Conservation (phyloP, 2,329 filamentous ascomycete genomes). For the Phaeosphaeriaceae sp. region DNA sequence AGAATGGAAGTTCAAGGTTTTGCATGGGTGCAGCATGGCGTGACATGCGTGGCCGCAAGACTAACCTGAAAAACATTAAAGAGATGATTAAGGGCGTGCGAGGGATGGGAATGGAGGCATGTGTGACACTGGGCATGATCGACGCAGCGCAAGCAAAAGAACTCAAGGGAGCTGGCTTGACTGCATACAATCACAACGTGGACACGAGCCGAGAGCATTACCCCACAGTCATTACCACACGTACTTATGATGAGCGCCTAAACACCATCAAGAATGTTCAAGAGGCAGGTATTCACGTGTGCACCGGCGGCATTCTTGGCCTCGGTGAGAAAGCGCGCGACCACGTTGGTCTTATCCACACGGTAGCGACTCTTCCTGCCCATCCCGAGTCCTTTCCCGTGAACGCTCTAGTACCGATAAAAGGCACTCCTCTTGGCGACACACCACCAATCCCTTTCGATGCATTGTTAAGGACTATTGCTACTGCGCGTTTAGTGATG, state of each 20-base stretch:
- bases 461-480: constrained; percentile 80
- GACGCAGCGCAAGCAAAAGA: constrained; percentile 81
- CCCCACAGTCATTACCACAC: constrained; percentile 83
- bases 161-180: constrained; percentile 83
- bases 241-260: constrained; percentile 86
- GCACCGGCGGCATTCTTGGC: constrained; percentile 87
- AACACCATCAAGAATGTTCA: constrained; percentile 81
- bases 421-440: constrained; percentile 85
- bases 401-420: constrained; percentile 89
- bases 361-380: constrained; percentile 78
- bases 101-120: constrained; percentile 85
- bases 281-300: constrained; percentile 87
- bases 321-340: constrained; percentile 81
- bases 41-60: constrained; percentile 91
- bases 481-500: constrained; percentile 83
- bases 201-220: constrained; percentile 92
- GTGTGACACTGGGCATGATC: constrained; percentile 95
- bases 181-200: constrained; percentile 94
- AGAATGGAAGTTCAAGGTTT: constrained; percentile 87
- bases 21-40: constrained; percentile 96
- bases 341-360: constrained; percentile 83
- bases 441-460: constrained; percentile 76
- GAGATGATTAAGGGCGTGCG: constrained; percentile 85
- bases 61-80: constrained; percentile 81
- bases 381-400: constrained; percentile 93